Evolutionary conservation across 129 eudicot species (phyloP), one percentile per base, ranked within the genome.

Genomic region (Lactuca saligna): DNA sequence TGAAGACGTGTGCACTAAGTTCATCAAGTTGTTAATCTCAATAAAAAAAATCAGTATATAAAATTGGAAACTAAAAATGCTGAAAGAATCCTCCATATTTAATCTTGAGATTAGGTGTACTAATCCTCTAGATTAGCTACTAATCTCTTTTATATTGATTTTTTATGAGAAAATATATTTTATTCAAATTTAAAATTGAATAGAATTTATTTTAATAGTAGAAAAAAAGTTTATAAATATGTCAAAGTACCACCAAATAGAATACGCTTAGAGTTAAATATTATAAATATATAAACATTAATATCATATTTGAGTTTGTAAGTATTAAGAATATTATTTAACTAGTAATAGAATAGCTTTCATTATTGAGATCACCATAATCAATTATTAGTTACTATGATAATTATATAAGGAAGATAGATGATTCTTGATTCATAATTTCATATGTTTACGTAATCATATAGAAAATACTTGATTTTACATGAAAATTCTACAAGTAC

Each of bases 1-100:
- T 66, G 61, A 74, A 75, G 79, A 75, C 79, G 74, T 75, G 74
- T 75, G 74, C 55, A 66, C 68, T 64, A 41, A 63, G 65, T 55
- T 61, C 54, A 61, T 51, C 57, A 72, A 72, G 29, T 61, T 61
- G 73, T 64, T 64, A 10, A 5, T 73, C 6, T 54, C 51, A 64
- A 46, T 12, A 12, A 31, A 25, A 55, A 0, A n/a, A 39, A 29
- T 39, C 1, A 56, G 0, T 70, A 70, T 70, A 70, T 32, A 33
- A 15, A 60, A 48, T 15, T 11, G 35, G 2, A 9, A 25, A 41
- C 15, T 49, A 46, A 32, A 32, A 44, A 20, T 15, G 58, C 51
- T 71, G 60, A 49, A 61, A 42, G 33, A 17, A 71, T 59, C 68
- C 48, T 60, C 13, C 37, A 60, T 71, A 61, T 17, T 48, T 60